A percentile compares a stretch with the other conserved stretches of the same genome.
These are phyloP conservation scores for carrot (Daucus carota) DNA, from an alignment of 129 eudicot species.

Conservation along the genomic window DH1_v3.0 NC_030386.2:34106001-34106500, in stretches of 20 bases:
- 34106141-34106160: background rate
- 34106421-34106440: background rate
- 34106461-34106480: background rate
- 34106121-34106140: slow-evolving; percentile 66
- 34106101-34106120: slow-evolving; percentile 99
- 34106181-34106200: background rate
- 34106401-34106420: background rate
- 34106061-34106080: slow-evolving; percentile 99
- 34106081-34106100: slow-evolving; percentile 95
- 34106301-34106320: background rate
- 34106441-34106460: background rate
- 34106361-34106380: background rate
- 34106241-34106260: background rate
- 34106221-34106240: background rate
- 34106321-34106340: background rate
- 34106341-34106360: background rate
- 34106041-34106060: slow-evolving; percentile 99
- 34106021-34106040: slow-evolving; percentile 73
- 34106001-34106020: background rate
- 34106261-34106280: background rate
- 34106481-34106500: background rate
- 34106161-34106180: background rate
- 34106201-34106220: background rate
- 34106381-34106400: background rate
- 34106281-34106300: background rate